These are phyloP conservation scores for Linum tenue DNA, from an alignment of 345 rosid species.

Conservation along the genomic window DNA sequence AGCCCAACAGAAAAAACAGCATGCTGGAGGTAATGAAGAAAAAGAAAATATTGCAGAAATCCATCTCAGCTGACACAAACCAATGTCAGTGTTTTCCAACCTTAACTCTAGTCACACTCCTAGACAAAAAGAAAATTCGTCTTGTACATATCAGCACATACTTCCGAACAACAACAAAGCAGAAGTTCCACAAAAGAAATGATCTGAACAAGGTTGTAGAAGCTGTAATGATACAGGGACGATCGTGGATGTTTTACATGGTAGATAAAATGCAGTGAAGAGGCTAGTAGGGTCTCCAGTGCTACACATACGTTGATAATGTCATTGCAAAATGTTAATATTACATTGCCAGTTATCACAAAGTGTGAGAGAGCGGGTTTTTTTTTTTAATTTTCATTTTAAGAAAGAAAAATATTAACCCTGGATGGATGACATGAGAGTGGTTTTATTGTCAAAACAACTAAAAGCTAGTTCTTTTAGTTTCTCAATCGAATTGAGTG, in stretches of 20 bases:
- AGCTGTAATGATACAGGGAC: conserved; percentile 30
- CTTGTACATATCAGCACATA: not conserved
- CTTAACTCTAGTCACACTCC: not conserved
- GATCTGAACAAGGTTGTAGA: conserved; percentile 44
- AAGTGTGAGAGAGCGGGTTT: no score
- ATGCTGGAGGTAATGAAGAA: not conserved
- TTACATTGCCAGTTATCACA: no score
- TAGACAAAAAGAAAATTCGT: conserved; percentile 8
- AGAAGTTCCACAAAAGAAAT: conserved; percentile 16
- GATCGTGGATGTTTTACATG: conserved; percentile 31
- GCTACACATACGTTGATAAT: no score
- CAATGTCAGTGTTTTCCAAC: not conserved
- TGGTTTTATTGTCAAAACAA: no score
- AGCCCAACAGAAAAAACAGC: not conserved
- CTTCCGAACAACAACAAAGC: not conserved
- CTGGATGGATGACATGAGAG: no score
- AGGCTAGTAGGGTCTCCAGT: conserved; percentile 22
- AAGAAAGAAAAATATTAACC: no score
- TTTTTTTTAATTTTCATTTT: no score
- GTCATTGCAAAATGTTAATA: no score
- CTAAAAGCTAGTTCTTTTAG: no score
- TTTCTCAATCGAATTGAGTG: no score
- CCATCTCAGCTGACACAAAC: not conserved
- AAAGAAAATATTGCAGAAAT: no score
- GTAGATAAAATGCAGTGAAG: conserved; percentile 54